These are phyloP conservation scores for Phytophthora chlamydospora DNA, from an alignment of 352 stramenopile species.

Conservation along the genomic window DNA sequence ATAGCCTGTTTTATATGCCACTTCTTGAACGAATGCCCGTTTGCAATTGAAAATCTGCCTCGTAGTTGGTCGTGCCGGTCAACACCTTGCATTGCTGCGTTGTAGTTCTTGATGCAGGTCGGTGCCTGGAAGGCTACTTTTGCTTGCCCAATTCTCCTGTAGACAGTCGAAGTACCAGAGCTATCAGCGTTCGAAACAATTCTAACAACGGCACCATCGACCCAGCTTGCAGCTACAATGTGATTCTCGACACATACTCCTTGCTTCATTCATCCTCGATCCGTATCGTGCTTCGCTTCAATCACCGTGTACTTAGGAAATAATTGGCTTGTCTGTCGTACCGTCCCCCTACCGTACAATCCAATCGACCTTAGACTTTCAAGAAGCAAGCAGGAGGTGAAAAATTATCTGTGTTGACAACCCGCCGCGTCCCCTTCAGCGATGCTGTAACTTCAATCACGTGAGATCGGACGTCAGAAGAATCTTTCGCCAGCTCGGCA, in stretches of 20 bases:
- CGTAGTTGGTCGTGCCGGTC: constrained; percentile 36
- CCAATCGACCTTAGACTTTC: constrained; percentile 28
- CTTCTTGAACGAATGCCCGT: constrained; percentile 37
- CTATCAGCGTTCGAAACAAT: constrained; percentile 33
- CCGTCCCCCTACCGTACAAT: constrained; percentile 26
- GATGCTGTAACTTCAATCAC: constrained; percentile 30
- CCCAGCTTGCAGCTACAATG: constrained; percentile 37
- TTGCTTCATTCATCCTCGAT: constrained; percentile 18
- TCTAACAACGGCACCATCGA: constrained; percentile 28
- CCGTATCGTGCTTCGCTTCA: constrained; percentile 1
- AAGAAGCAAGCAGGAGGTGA: constrained; percentile 36
- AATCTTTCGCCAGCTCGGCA: constrained; percentile 1
- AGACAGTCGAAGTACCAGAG: constrained; percentile 16
- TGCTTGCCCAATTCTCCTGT: constrained; percentile 17
- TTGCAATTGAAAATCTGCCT: constrained; percentile 29
- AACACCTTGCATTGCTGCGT: constrained; percentile 40
- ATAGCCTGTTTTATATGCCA: constrained; percentile 38
- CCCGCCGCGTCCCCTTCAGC: constrained; percentile 17
- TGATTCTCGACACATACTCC: constrained; percentile 13
- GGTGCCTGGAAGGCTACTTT: constrained; percentile 15
- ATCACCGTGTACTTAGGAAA: constrained; percentile 25
- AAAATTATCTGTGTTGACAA: constrained; percentile 42
- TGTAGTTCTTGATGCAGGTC: constrained; percentile 38
- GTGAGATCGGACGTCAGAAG: constrained; percentile 19
- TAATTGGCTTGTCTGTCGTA: constrained; percentile 20